phyloP scores from a whole-genome alignment of 371 early-diverging fungal species.

The Ordospora pajunii region DNA sequence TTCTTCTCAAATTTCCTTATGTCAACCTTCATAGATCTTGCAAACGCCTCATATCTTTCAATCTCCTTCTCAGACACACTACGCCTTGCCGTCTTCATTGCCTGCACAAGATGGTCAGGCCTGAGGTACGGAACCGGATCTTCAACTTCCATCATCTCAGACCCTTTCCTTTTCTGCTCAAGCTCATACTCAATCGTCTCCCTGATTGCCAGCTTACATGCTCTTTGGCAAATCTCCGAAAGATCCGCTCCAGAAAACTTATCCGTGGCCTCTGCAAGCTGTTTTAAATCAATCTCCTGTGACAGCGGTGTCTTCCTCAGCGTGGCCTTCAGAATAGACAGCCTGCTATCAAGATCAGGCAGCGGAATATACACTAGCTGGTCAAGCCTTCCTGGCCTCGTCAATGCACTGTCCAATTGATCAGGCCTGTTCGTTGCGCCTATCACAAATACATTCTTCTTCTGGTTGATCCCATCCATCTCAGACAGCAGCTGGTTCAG shows the following conservation, averaged over 20 bases:
- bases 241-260: conserved; percentile 99
- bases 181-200: conserved; percentile 89
- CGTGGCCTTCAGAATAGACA: conserved; percentile 75
- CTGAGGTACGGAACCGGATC: conserved; percentile 81
- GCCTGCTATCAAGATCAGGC: conserved; percentile 76
- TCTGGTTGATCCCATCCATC: conserved; percentile 99
- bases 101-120: conserved; percentile 85
- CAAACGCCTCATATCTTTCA: conserved; percentile 95
- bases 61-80: conserved; percentile 89
- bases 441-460: conserved; percentile 84
- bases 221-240: conserved; percentile 97
- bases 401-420: conserved; percentile 73
- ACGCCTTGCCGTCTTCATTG: conserved; percentile 87
- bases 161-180: conserved; percentile 30
- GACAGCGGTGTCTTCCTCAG: conserved; percentile 90
- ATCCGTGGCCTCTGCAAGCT: conserved; percentile 76
- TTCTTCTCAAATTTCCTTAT: conserved; percentile 33
- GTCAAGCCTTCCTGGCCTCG: conserved; percentile 96
- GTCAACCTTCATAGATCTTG: conserved; percentile 63
- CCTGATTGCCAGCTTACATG: conserved; percentile 94
- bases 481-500: conserved; percentile 97
- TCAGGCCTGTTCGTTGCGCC: conserved; percentile 95
- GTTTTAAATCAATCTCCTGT: conserved; percentile 70
- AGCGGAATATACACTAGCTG: conserved; percentile 64
- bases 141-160: conserved; percentile 63